These are phyloP conservation scores for Rhamnella rubrinervis DNA, from an alignment of 331 rosid species.

Conservation along the genomic window DNA sequence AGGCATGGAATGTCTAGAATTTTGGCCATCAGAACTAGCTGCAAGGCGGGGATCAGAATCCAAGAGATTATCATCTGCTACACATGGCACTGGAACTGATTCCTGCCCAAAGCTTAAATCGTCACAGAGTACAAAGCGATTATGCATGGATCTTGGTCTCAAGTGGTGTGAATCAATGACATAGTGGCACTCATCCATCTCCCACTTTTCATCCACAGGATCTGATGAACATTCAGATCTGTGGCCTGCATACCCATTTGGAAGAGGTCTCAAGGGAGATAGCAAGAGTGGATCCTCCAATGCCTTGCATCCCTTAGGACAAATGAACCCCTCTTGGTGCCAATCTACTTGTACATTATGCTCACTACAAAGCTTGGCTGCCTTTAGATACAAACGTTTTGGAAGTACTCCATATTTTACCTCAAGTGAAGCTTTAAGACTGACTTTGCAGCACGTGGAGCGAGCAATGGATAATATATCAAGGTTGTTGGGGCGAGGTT, in stretches of 20 bases:
- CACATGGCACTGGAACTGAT: slow-evolving; percentile 71
- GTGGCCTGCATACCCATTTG: slow-evolving; percentile 34
- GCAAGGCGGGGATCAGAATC: slow-evolving; percentile 45
- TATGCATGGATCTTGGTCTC: slow-evolving; percentile 46
- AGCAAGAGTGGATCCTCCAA: slow-evolving; percentile 47
- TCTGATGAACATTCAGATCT: slow-evolving; percentile 32
- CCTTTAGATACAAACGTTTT: slow-evolving; percentile 75
- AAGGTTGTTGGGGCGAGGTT: slow-evolving; percentile 70
- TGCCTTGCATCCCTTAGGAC: slow-evolving; percentile 70
- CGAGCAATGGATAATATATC: slow-evolving; percentile 74
- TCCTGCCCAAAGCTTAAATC: slow-evolving; percentile 96
- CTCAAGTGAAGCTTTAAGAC: slow-evolving; percentile 63
- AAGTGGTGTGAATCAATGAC: slow-evolving; percentile 53
- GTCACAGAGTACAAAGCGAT: slow-evolving; percentile 58
- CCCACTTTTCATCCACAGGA: slow-evolving; percentile 53
- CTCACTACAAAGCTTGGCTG: slow-evolving; percentile 92
- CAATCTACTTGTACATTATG: slow-evolving; percentile 53
- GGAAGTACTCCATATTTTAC: slow-evolving; percentile 77
- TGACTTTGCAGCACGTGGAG: slow-evolving; percentile 78
- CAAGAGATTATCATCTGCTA: slow-evolving; percentile 58
- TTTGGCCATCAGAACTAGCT: slow-evolving; percentile 41
- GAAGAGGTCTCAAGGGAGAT: slow-evolving; percentile 56
- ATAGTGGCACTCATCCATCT: slow-evolving; percentile 76
- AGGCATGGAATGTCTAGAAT: slow-evolving; percentile 43
- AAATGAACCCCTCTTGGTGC: slow-evolving; percentile 77